Percentiles rank a stretch among this genome's conserved stretches.
phyloP scores from a whole-genome alignment of 345 rosid genomes.

The Acer negundo region DNA sequence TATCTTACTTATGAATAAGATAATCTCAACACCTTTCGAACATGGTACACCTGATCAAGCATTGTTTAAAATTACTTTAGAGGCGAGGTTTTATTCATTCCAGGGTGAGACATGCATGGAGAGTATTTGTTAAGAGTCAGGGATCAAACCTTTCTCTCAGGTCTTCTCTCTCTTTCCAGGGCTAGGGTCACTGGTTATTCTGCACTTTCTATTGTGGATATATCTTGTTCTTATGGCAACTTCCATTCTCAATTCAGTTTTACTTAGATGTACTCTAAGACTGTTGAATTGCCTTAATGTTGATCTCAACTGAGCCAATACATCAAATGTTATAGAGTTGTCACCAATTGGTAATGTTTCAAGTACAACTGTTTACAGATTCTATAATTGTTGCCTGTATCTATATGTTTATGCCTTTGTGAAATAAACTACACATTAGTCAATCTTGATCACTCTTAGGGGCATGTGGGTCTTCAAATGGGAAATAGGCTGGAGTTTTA shows the following conservation, averaged over 20 bases:
- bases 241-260: not conserved
- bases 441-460: not conserved
- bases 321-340: not conserved
- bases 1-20: not conserved
- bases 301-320: not conserved
- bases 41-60: not conserved
- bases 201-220: not conserved
- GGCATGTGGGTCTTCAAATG: not conserved
- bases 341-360: not conserved
- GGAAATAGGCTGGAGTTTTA: not conserved
- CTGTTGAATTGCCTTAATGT: not conserved
- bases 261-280: not conserved
- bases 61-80: not conserved
- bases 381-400: not conserved
- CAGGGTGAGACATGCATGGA: not conserved
- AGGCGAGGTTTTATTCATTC: not conserved
- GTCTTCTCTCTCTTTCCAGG: not conserved
- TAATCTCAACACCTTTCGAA: not conserved
- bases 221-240: conserved; percentile 1
- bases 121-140: not conserved
- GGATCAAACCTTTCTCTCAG: not conserved
- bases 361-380: not conserved
- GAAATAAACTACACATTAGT: not conserved
- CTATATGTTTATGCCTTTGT: not conserved
- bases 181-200: not conserved